Evolutionary conservation across 805 yeast genomes (phyloP).

Genomic region (Lachancea fermentati): DNA sequence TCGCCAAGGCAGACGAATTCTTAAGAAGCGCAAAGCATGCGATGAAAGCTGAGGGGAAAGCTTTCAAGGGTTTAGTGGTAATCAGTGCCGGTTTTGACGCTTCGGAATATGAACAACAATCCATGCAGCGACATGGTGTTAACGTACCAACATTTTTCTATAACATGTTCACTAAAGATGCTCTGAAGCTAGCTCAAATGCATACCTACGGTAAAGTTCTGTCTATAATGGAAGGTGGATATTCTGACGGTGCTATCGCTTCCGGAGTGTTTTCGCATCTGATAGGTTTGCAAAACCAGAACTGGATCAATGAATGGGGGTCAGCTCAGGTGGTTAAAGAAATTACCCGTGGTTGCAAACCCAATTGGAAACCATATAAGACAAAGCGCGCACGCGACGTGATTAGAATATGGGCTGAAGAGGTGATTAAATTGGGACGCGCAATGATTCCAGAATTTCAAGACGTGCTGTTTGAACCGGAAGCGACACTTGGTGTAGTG

Average conservation of each 20-base stretch:
- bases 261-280: slow-evolving; percentile 79
- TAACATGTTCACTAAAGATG: slow-evolving; percentile 65
- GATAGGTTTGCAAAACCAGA: slow-evolving; percentile 55
- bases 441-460: slow-evolving; percentile 50
- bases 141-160: slow-evolving; percentile 79
- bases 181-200: slow-evolving; percentile 59
- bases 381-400: slow-evolving; percentile 44
- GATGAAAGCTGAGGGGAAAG: slow-evolving; percentile 36
- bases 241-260: slow-evolving; percentile 72
- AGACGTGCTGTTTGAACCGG: slow-evolving; percentile 20
- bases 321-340: slow-evolving; percentile 56
- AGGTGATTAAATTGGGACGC: slow-evolving; percentile 56
- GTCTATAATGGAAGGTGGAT: slow-evolving; percentile 80
- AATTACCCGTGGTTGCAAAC: slow-evolving; percentile 61
- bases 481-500: background rate
- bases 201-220: slow-evolving; percentile 57
- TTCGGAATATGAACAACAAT: slow-evolving; percentile 71
- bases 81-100: slow-evolving; percentile 89
- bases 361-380: slow-evolving; percentile 56
- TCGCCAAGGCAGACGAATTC: slow-evolving; percentile 63
- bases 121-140: slow-evolving; percentile 80
- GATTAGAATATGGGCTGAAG: slow-evolving; percentile 57
- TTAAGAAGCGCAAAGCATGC: slow-evolving; percentile 44
- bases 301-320: slow-evolving; percentile 65
- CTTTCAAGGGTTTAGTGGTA: slow-evolving; percentile 55